A percentile compares a stretch with the other conserved stretches of the same genome.
Conservation (phyloP, 768 basidiomycete species). For the Pleurotus platypus region DNA sequence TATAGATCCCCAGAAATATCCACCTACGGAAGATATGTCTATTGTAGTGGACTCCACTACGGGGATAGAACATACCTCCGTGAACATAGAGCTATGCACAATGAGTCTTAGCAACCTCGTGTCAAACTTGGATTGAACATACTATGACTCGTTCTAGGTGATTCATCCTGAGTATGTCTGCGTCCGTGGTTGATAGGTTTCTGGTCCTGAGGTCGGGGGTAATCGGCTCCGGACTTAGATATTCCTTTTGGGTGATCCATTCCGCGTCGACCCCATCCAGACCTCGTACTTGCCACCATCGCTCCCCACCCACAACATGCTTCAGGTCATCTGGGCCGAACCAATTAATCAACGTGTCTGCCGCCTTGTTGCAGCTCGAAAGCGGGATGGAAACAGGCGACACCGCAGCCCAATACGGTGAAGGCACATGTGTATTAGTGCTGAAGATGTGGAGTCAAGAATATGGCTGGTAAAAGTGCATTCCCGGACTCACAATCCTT, state of each 20-base stretch:
- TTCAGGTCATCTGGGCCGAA: slow-evolving; percentile 70
- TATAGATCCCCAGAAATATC: slow-evolving; percentile 65
- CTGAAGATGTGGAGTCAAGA: slow-evolving; percentile 20
- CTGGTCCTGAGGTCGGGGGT: slow-evolving; percentile 20
- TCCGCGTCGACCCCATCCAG: slow-evolving; percentile 65
- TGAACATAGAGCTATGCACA: slow-evolving; percentile 57
- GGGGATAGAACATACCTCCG: slow-evolving; percentile 38
- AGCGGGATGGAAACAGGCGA: slow-evolving; percentile 57
- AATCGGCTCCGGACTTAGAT: slow-evolving; percentile 23
- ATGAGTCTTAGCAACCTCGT: background rate
- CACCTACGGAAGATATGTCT: slow-evolving; percentile 33
- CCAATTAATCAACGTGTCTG: slow-evolving; percentile 66
- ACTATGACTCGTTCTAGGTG: slow-evolving; percentile 57
- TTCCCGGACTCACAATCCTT: slow-evolving; percentile 45
- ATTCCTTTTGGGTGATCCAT: slow-evolving; percentile 55
- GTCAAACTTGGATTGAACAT: slow-evolving; percentile 7
- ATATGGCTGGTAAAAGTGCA: background rate
- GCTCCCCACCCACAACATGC: slow-evolving; percentile 66
- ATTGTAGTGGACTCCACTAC: background rate
- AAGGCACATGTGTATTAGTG: slow-evolving; percentile 67
- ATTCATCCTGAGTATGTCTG: slow-evolving; percentile 46
- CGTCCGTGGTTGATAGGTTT: slow-evolving; percentile 32
- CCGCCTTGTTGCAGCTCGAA: slow-evolving; percentile 52
- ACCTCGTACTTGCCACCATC: slow-evolving; percentile 84
- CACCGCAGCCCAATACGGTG: slow-evolving; percentile 64